phyloP scores from a whole-genome alignment of 2,329 filamentous ascomycete species.

The Colletotrichum tropicale region DNA sequence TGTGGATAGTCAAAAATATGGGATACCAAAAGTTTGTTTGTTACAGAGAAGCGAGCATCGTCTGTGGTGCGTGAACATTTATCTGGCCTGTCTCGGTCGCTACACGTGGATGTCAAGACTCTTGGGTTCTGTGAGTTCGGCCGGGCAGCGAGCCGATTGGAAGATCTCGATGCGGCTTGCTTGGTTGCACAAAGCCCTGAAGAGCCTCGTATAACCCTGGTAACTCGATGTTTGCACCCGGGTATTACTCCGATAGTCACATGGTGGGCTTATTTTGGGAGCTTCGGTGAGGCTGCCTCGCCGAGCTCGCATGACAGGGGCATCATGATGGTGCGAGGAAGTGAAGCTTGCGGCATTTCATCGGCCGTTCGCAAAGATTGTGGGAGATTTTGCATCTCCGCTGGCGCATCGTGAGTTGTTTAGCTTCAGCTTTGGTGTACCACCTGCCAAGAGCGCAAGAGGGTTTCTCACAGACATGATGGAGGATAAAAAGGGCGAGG shows the following conservation, averaged over 20 bases:
- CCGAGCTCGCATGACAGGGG: neutral
- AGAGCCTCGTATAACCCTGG: neutral
- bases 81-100: neutral
- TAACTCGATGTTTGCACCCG: neutral
- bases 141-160: neutral
- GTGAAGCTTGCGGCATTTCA: neutral
- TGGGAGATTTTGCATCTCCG: neutral
- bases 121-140: neutral
- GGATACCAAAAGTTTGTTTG: slow-evolving; percentile 20
- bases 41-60: neutral
- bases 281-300: neutral
- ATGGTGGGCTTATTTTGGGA: neutral
- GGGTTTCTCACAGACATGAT: neutral
- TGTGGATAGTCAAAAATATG: slow-evolving; percentile 22
- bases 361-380: neutral
- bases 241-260: slow-evolving; percentile 3
- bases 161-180: neutral
- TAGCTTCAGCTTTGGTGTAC: neutral
- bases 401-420: neutral
- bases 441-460: neutral
- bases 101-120: neutral
- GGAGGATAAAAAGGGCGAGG: neutral
- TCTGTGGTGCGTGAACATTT: neutral
- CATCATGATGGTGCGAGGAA: neutral
- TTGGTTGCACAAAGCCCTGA: neutral